Base-by-base conservation (phyloP, 2,329 filamentous ascomycete species). In the Colletotrichum nymphaeae region DNA sequence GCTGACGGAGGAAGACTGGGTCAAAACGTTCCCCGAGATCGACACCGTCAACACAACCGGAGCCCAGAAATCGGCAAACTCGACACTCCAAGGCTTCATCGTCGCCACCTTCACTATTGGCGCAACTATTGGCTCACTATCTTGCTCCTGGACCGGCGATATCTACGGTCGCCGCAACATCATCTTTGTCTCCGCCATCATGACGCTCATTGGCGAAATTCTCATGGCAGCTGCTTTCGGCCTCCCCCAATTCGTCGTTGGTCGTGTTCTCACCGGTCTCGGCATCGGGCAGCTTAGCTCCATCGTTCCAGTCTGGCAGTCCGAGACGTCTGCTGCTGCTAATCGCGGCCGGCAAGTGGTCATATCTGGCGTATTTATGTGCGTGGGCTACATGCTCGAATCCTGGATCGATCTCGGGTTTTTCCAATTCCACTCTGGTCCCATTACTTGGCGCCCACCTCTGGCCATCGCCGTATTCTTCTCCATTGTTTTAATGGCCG, bases 201-300 rank as follows among this genome's bases (percentile, higher is more conserved):
- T 88, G 75, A 87, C 89, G 81, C 81, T 87, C 4, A 77, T 89
- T 56, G 88, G 87, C 26, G 85, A 85, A 63, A 81, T 83, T 35
- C 80, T 89, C 46, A 86, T 89, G 75, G 81, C 81, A 24, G 83
- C 85, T 22, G 81, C 87, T 5, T 89, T 85, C 76, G 68, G 77
- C 3, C 81, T 88, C 5, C 77, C 84, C 1, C 87, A 89, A 73
- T 81, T 90, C 60, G 87, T 89, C 63, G 81, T 87, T 46, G 86
- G 86, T 19, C 84, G 88, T 67, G 76, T 89, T 22, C 81, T 89
- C 19, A 86, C 86, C 24, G 88, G 88, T 37, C 81, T 88, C 68
- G 88, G 87, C 77, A 75, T 82, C 68, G 62, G 81, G 53, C 69
- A 82, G 63, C 78, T 84, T 14, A 83, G 81, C 74, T 82, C 82